These are phyloP conservation scores for Melanogaster broomeanus DNA, from an alignment of 768 basidiomycete species.

Conservation along the genomic window DNA sequence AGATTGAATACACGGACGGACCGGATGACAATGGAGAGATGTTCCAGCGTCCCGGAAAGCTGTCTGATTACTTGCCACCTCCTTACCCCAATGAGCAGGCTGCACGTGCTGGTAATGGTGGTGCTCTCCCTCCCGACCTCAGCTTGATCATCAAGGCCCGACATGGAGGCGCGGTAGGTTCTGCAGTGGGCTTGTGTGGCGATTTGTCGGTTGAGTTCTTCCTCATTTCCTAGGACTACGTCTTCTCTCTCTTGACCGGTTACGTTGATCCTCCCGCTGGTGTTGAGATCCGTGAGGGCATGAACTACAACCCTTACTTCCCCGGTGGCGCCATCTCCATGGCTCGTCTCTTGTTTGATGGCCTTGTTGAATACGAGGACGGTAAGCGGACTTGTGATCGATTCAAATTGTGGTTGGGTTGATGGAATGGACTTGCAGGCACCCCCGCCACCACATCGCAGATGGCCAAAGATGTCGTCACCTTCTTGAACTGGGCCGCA, in stretches of 20 bases:
- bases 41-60: slow-evolving; percentile 98
- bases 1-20: slow-evolving; percentile 95
- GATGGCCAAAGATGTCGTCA: slow-evolving; percentile 98
- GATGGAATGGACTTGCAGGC: slow-evolving; percentile 44
- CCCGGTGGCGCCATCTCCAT: slow-evolving; percentile 98
- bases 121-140: slow-evolving; percentile 96
- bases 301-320: slow-evolving; percentile 99
- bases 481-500: slow-evolving; percentile 95
- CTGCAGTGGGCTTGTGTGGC: neutral
- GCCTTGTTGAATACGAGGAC: slow-evolving; percentile 95
- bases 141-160: slow-evolving; percentile 98
- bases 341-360: slow-evolving; percentile 96
- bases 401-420: neutral
- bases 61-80: slow-evolving; percentile 92
- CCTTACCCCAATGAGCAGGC: slow-evolving; percentile 99
- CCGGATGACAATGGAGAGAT: slow-evolving; percentile 95
- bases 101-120: slow-evolving; percentile 89
- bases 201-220: neutral
- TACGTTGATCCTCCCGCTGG: slow-evolving; percentile 97
- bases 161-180: slow-evolving; percentile 89
- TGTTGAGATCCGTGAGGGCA: slow-evolving; percentile 91
- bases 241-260: slow-evolving; percentile 95
- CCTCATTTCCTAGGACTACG: slow-evolving; percentile 71
- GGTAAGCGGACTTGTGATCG: slow-evolving; percentile 46
- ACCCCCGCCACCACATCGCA: slow-evolving; percentile 97